Evolutionary conservation across 257 asterid genomes (phyloP).

Genomic region (Asclepias syriaca): DNA sequence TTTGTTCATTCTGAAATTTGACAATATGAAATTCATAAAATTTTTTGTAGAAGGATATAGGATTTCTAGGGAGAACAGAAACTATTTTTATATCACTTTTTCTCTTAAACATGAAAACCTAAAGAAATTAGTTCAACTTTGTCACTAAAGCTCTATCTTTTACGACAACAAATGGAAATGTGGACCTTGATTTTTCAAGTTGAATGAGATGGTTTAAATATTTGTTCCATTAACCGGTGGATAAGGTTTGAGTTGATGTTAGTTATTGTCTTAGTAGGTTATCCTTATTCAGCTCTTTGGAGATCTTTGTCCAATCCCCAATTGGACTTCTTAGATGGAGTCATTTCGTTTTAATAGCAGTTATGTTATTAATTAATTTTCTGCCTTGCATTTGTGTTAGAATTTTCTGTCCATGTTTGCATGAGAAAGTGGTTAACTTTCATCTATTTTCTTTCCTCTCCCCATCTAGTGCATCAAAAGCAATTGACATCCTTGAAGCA

Average conservation of each 20-base stretch:
- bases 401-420: neutral
- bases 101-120: neutral
- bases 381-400: neutral
- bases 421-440: neutral
- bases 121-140: neutral
- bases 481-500: constrained; percentile 94
- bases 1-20: neutral
- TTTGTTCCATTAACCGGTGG: neutral
- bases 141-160: neutral
- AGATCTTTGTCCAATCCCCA: neutral
- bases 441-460: neutral
- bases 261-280: neutral
- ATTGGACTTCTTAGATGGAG: neutral
- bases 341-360: neutral
- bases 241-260: neutral
- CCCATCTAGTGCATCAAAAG: constrained; percentile 70
- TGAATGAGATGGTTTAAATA: neutral
- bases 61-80: neutral
- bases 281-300: neutral
- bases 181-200: neutral
- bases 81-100: neutral
- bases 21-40: neutral
- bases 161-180: neutral
- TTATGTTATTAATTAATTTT: neutral
- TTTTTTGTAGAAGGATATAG: neutral